phyloP scores from a whole-genome alignment of 2,329 filamentous ascomycete genomes.

The Capronia americana region DNA sequence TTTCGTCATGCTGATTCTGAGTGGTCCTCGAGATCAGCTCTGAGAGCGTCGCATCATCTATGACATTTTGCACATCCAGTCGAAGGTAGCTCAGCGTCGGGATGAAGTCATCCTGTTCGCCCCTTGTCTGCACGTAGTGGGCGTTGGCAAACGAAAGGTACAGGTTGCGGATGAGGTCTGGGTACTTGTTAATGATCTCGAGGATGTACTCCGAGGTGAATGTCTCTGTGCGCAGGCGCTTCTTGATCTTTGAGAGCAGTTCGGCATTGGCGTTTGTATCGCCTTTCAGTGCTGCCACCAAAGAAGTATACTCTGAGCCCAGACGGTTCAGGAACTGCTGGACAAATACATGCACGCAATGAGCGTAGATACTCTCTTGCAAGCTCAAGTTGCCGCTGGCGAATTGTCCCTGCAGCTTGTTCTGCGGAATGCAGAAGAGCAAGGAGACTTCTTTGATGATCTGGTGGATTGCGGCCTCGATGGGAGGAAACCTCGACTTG shows the following conservation, averaged over 20 bases:
- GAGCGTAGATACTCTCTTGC: conserved; percentile 95
- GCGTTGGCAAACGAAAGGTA: conserved; percentile 91
- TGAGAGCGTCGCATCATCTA: conserved; percentile 75
- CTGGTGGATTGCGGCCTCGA: conserved; percentile 95
- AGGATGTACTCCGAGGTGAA: conserved; percentile 98
- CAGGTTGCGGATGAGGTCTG: conserved; percentile 80
- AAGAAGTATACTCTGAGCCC: conserved; percentile 86
- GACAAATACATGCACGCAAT: conserved; percentile 97
- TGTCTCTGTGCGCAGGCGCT: conserved; percentile 90
- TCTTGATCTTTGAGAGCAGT: conserved; percentile 91
- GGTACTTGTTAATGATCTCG: conserved; percentile 93
- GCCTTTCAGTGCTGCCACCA: conserved; percentile 78
- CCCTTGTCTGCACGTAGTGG: conserved; percentile 74
- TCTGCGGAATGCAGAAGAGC: conserved; percentile 96
- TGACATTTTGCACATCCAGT: conserved; percentile 72
- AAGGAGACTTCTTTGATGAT: conserved; percentile 99
- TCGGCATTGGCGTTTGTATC: conserved; percentile 86
- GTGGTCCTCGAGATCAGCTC: conserved; percentile 80
- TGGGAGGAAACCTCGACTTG: conserved; percentile 70
- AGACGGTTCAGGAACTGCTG: conserved; percentile 98
- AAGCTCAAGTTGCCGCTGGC: conserved; percentile 84
- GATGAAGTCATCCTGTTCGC: conserved; percentile 71
- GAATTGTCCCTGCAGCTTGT: conserved; percentile 92
- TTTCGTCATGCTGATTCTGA: conserved; percentile 91
- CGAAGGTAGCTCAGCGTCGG: conserved; percentile 72